Evolutionary conservation across 1,284 basidiomycete genomes (phyloP), one percentile per base, ranked within the genome.

Genomic region (Leccinum subatratum): DNA sequence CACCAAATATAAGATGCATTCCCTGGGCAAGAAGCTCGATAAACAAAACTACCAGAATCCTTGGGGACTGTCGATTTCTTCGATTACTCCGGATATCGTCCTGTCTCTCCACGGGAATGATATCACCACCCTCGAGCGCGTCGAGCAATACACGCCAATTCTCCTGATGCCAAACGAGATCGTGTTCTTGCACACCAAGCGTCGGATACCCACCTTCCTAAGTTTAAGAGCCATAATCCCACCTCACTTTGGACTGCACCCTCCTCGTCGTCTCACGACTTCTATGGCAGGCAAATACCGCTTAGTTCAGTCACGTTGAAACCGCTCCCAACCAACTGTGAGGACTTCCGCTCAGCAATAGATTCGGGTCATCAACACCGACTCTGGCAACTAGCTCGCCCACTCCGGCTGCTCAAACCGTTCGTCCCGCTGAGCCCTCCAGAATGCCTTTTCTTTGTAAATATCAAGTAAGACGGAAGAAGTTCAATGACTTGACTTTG

Each of bases 1-100:
- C 70, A 68, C 81, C 69, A 78, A 86, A 73, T 93, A 94, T 75
- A 83, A 84, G 88, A 92, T 72, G 83, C 94, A 0, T 96, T 96
- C 82, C 93, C 94, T 6, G 93, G 91, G 39, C 72, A 83, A 86
- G 69, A 85, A 85, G 70, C 81, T 94, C 39, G 89, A 93, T 75
- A 89, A 91, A 73, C 86, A 90, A 72, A 85, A 82, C 67, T 84
- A 81, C 70, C 83, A 86, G 54, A 82, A 81, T 61, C 84, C 72
- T 62, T 70, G 83, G 68, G 84, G 81, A 3, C 75, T 86, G 59
- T 80, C 75, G 62, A 78, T 74, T 73, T 88, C 88, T 0, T 81
- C 85, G 3, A 89, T 89, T 6, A 86, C 84, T 20, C 88, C 88
- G 18, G 89, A 92, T 70, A 81, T 85, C 62, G 78, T 81, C 51